Percentiles rank a stretch among this genome's conserved stretches.
These are phyloP conservation scores for Lasiodiplodia hormozganensis DNA, from an alignment of 2,329 filamentous ascomycete genomes.

Conservation along the genomic window DNA sequence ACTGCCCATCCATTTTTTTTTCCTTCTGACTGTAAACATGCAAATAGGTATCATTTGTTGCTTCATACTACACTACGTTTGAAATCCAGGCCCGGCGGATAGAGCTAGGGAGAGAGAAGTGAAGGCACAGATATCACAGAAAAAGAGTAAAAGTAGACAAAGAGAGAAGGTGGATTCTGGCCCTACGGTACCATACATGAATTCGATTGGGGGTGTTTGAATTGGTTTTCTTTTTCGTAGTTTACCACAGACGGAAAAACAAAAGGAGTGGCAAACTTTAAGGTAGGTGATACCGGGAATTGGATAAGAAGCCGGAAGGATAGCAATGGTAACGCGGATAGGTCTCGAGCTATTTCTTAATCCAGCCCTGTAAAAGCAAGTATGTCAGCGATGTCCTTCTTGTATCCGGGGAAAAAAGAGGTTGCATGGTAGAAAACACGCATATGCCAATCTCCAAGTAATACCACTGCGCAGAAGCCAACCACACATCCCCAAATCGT, in stretches of 20 bases:
- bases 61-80: background rate
- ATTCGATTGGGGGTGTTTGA: background rate
- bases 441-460: background rate
- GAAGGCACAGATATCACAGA: background rate
- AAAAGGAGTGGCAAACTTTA: background rate
- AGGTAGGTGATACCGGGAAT: background rate
- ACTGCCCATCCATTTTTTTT: background rate
- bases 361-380: conserved; percentile 15
- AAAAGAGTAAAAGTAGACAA: background rate
- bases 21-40: background rate
- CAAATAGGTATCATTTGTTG: background rate
- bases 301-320: background rate
- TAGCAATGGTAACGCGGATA: background rate
- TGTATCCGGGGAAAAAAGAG: background rate
- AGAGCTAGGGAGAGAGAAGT: too few species aligned
- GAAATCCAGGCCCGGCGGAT: too few species aligned
- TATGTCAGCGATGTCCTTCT: background rate
- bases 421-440: background rate
- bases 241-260: background rate
- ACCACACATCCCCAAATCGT: too few species aligned
- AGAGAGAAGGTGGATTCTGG: background rate
- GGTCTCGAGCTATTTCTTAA: conserved; percentile 17
- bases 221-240: background rate
- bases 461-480: too few species aligned
- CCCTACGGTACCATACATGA: background rate